Conservation (phyloP, 441 rosid genomes). For the Breynia disticha region DNA sequence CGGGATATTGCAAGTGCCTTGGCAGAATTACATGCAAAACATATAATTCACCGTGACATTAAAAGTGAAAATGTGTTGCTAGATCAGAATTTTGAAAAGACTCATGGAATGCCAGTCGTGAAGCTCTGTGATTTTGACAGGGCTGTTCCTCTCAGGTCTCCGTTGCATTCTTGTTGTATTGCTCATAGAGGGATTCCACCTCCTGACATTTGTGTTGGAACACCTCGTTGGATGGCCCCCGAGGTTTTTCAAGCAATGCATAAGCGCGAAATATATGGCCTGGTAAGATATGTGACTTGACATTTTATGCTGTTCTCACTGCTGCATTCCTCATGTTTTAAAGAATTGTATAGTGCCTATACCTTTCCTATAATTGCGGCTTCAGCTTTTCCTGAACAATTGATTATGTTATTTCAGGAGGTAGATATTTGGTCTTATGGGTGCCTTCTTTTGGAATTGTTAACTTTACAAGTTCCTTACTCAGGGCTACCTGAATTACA, state of each 20-base stretch:
- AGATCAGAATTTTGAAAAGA: constrained; percentile 48
- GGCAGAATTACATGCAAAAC: constrained; percentile 73
- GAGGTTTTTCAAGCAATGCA: constrained; percentile 81
- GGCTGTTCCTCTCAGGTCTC: constrained; percentile 88
- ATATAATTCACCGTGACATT: constrained; percentile 88
- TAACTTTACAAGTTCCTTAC: constrained; percentile 80
- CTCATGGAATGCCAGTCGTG: constrained; percentile 56
- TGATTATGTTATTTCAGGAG: constrained; percentile 49
- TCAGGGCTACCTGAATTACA: constrained; percentile 46
- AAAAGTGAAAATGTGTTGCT: constrained; percentile 92
- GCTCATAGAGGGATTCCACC: constrained; percentile 72
- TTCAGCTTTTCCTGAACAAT: constrained; percentile 1
- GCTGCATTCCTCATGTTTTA: background rate
- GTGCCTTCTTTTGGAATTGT: constrained; percentile 71
- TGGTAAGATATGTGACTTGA: constrained; percentile 35
- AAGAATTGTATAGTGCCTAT: background rate
- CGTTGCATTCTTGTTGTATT: constrained; percentile 70
- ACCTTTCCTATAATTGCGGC: background rate
- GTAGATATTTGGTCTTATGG: constrained; percentile 97
- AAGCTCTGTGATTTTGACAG: constrained; percentile 96
- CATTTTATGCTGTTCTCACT: background rate
- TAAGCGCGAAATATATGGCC: constrained; percentile 48
- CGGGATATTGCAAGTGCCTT: constrained; percentile 69
- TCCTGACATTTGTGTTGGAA: constrained; percentile 84
- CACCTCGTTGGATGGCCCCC: constrained; percentile 99